Evolutionary conservation across 352 stramenopile genomes (phyloP).

Genomic region (Blastocystis hominis): DNA sequence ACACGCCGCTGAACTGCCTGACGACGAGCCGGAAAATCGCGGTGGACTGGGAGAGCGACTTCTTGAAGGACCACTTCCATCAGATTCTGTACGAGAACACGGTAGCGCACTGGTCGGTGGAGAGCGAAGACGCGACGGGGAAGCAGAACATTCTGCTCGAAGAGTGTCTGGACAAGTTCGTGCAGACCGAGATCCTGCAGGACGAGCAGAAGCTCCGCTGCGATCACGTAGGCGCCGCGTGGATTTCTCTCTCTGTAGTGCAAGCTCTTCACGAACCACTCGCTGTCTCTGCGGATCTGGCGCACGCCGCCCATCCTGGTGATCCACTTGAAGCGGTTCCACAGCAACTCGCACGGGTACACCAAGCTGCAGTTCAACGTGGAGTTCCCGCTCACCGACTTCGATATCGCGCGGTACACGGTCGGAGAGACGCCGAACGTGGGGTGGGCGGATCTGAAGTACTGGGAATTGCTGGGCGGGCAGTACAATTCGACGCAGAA

Average conservation of each 20-base stretch:
- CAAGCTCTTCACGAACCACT: slow-evolving; percentile 74
- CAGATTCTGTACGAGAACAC: slow-evolving; percentile 62
- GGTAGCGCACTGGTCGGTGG: slow-evolving; percentile 24
- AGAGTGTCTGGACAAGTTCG: slow-evolving; percentile 76
- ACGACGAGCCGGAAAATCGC: slow-evolving; percentile 72
- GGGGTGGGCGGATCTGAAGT: slow-evolving; percentile 66
- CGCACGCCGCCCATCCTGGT: slow-evolving; percentile 86
- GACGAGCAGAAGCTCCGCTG: slow-evolving; percentile 70
- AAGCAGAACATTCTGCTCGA: slow-evolving; percentile 71
- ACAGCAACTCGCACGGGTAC: slow-evolving; percentile 78
- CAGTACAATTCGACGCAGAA: slow-evolving; percentile 58
- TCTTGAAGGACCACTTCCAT: slow-evolving; percentile 75
- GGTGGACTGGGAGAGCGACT: slow-evolving; percentile 78
- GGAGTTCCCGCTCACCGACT: slow-evolving; percentile 81
- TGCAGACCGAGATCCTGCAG: slow-evolving; percentile 56
- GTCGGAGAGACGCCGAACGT: slow-evolving; percentile 63
- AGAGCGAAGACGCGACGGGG: slow-evolving; percentile 56
- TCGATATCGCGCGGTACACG: slow-evolving; percentile 76
- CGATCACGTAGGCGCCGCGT: neutral
- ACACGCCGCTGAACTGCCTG: slow-evolving; percentile 63
- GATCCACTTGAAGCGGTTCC: slow-evolving; percentile 95
- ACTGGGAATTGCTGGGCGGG: slow-evolving; percentile 70
- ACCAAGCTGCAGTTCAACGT: slow-evolving; percentile 89
- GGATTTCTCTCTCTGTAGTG: slow-evolving; percentile 65
- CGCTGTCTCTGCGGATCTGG: slow-evolving; percentile 91